Evolutionary conservation across 1,284 basidiomycete genomes (phyloP), one percentile per base, ranked within the genome.

Genomic region (Sporisorium reilianum): DNA sequence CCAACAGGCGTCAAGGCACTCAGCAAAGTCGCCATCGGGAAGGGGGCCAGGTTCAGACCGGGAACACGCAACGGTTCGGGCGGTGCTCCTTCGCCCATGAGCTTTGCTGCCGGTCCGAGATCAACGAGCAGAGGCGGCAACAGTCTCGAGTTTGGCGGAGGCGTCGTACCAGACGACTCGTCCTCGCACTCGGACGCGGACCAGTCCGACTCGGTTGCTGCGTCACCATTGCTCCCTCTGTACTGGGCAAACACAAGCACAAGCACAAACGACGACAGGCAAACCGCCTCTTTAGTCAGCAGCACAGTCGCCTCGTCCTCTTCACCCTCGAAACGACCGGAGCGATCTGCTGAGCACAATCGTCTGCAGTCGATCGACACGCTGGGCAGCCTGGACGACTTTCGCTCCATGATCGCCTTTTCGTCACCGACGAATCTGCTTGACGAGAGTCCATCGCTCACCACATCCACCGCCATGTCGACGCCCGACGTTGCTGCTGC

Each of bases 61-160:
- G 57, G 54, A n/a, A 73, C 55, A 25, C 44, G 61, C 23, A 61
- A 67, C 5, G 60, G 61, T n/a, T 55, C 59, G 4, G 14, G 26
- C 10, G 49, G 56, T 16, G 25, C 60, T 20, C 52, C 44, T 5
- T 67, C 70, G 7, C 53, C 64, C 36, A 67, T 55, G 64, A 67
- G 61, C 45, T 74, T 74, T 25, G 71, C 66, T 6, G 62, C 65
- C 23, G 71, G 71, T 20, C 71, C 71, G 23, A 58, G 71, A n/a
- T 59, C 56, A 34, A 55, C 54, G 28, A 64, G 56, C 46, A 40
- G 63, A 48, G 53, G 63, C 7, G 60, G 28, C 34, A 60, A 56
- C 56, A 55, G 46, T 52, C 50, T 75, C 36, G 72, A 75, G 40
- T 70, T 64, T 30, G 72, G 72, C 5, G 58, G 72, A 42, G 72